Percentiles rank a stretch among this genome's conserved stretches.
Conservation (phyloP, 495 filamentous ascomycete species). For the Halenospora varia region DNA sequence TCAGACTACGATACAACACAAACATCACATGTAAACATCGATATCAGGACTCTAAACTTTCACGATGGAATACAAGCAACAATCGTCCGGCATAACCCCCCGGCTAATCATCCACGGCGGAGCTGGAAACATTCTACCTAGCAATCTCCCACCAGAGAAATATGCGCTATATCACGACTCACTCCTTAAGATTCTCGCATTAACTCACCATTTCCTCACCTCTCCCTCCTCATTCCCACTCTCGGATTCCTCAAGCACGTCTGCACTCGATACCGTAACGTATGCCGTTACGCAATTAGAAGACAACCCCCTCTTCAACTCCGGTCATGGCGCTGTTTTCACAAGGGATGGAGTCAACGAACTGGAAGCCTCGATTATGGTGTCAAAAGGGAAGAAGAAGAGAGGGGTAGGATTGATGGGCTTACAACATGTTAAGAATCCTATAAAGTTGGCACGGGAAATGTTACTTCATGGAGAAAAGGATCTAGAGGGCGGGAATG, state of each 20-base stretch:
- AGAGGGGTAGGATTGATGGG: conserved; percentile 73
- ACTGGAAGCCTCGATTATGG: conserved; percentile 90
- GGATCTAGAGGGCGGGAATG: conserved; percentile 35
- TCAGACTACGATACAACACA: too few species aligned
- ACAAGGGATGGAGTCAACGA: conserved; percentile 78
- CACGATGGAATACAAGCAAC: conserved; percentile 22
- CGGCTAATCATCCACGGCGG: conserved; percentile 66
- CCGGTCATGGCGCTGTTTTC: conserved; percentile 81
- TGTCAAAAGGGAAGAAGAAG: conserved; percentile 67
- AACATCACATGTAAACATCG: too few species aligned
- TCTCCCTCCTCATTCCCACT: conserved; percentile 13
- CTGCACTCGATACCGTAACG: conserved; percentile 67
- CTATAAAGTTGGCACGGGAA: conserved; percentile 69
- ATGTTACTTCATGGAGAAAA: conserved; percentile 61
- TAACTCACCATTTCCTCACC: conserved; percentile 22
- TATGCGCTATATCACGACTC: conserved; percentile 58
- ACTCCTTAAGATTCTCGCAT: conserved; percentile 54
- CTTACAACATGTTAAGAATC: conserved; percentile 69
- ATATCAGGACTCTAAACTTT: too few species aligned
- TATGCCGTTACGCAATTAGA: conserved; percentile 76
- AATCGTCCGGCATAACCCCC: conserved; percentile 11
- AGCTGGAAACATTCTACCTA: conserved; percentile 71
- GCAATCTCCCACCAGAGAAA: conserved; percentile 57
- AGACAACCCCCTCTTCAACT: conserved; percentile 81
- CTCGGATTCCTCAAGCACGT: background rate